Evolutionary conservation across 2,329 filamentous ascomycete genomes (phyloP), one percentile per base, ranked within the genome.

Genomic region (Ophiostoma montium): DNA sequence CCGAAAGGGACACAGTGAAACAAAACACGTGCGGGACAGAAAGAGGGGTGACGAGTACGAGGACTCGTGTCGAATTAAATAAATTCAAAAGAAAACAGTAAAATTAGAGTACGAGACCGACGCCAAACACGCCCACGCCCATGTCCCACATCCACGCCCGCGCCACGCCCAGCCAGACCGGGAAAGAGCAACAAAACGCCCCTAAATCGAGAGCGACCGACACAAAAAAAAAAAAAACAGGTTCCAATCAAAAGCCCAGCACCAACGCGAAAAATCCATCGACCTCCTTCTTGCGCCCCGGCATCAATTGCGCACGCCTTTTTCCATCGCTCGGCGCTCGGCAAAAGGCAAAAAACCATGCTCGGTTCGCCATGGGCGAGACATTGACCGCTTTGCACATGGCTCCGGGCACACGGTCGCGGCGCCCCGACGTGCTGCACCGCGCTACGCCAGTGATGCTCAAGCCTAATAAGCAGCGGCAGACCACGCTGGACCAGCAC

Each of bases 351-450:
- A n/a, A n/a, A n/a, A n/a, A n/a, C n/a, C 35, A 52, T 54, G 49
- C 48, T 15, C 48, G 31, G 36, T 33, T 48, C 50, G 50, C 50
- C 47, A 58, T 58, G 56, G 36, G 53, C 18, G 54, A 51, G 50
- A 55, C 54, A 49, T 39, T 52, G 44, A 47, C 48, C 31, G 53
- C 54, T 38, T 8, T 51, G 54, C 49, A 56, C 38, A 57, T 57
- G 55, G 53, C 54, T 51, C 49, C 53, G 19, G 53, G 53, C 47
- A 57, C 56, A 31, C 57, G 57, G 47, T 54, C 57, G 52, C 55
- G 56, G 38, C 54, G 55, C 38, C 49, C 53, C 31, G 53, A 56
- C 36, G 50, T 54, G 42, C 50, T 51, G 44, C 54, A 44, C 48
- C 48, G 50, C 42, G 39, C 35, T 8, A 38, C 49, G 46, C 51